Evolutionary conservation across 108 stramenopile genomes (phyloP).

Genomic region (Parmales sp.): DNA sequence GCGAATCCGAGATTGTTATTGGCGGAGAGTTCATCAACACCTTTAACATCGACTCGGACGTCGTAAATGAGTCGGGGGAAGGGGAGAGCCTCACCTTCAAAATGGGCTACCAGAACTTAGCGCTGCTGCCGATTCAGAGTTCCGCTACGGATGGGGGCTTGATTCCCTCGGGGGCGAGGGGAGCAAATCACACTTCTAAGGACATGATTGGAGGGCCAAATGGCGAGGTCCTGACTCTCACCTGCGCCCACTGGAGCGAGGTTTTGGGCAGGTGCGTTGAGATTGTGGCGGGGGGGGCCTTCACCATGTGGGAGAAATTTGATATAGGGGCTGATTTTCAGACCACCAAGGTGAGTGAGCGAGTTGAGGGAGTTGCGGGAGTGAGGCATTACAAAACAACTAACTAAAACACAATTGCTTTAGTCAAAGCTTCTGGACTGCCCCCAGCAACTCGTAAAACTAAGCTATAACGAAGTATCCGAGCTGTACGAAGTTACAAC

Average conservation of each 20-base stretch:
- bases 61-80: neutral
- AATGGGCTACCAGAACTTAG: conserved; percentile 4
- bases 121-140: no score
- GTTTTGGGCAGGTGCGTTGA: no score
- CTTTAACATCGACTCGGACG: neutral
- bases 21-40: conserved; percentile 10
- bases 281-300: no score
- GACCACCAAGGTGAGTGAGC: neutral
- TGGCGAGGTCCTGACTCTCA: neutral
- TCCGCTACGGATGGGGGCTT: neutral
- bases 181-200: no score
- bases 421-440: no score
- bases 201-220: neutral
- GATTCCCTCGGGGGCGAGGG: no score
- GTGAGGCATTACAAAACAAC: no score
- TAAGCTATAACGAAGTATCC: no score
- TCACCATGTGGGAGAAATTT: neutral
- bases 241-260: neutral
- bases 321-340: neutral
- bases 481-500: no score
- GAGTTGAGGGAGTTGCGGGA: neutral
- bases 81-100: neutral
- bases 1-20: neutral
- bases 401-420: neutral
- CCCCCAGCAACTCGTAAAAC: no score